A percentile compares a stretch with the other conserved stretches of the same genome.
Evolutionary conservation across 495 filamentous ascomycete species (phyloP).

Genomic region (Copromyces sp.): DNA sequence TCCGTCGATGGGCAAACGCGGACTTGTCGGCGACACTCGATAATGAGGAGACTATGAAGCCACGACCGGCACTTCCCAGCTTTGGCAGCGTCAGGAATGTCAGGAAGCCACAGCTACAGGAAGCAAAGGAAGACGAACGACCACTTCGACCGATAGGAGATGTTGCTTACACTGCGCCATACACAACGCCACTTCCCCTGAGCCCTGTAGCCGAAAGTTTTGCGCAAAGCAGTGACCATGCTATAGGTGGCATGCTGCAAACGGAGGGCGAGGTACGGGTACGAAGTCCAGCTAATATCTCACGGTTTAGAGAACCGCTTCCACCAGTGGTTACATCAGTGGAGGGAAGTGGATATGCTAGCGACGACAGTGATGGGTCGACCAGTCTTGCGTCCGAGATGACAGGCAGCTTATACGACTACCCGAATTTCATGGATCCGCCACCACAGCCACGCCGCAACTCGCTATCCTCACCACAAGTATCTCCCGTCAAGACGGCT

Average conservation of each 20-base stretch:
- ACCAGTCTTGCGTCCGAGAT: neutral
- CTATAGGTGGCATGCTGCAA: conserved; percentile 46
- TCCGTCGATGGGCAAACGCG: conserved; percentile 34
- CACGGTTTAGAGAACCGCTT: conserved; percentile 45
- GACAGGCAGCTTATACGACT: neutral
- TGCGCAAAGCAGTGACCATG: conserved; percentile 53
- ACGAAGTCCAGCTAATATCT: conserved; percentile 36
- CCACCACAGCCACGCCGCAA: neutral
- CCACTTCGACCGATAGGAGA: conserved; percentile 38
- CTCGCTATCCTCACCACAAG: neutral
- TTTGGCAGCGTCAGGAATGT: conserved; percentile 67
- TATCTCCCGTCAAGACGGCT: neutral
- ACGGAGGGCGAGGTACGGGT: conserved; percentile 35
- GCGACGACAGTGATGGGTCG: conserved; percentile 27
- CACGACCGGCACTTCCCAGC: conserved; percentile 65
- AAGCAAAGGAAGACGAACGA: conserved; percentile 27
- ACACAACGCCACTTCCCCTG: conserved; percentile 1
- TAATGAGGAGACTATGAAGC: conserved; percentile 64
- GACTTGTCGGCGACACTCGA: conserved; percentile 36
- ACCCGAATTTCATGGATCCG: neutral
- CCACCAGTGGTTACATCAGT: conserved; percentile 58
- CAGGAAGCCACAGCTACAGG: conserved; percentile 29
- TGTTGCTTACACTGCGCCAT: conserved; percentile 9
- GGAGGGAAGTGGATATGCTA: conserved; percentile 48
- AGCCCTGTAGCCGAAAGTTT: conserved; percentile 11